Evolutionary conservation across 2,329 filamentous ascomycete species (phyloP).

Genomic region (Fusarium sp.): DNA sequence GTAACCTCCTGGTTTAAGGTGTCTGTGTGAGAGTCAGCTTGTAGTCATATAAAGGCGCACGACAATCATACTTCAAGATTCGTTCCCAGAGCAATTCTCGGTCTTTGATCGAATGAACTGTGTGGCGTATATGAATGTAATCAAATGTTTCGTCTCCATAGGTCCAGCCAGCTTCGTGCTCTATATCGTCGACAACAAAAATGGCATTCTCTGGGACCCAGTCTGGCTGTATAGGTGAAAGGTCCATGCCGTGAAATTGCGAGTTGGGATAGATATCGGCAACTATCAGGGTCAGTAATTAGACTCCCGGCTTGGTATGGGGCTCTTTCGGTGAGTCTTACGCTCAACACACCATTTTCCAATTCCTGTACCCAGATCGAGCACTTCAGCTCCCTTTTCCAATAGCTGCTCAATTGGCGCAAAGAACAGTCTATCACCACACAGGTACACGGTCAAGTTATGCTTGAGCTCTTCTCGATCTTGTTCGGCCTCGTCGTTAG

Average conservation of each 20-base stretch:
- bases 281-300: constrained; percentile 50
- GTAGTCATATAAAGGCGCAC: neutral
- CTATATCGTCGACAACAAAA: constrained; percentile 65
- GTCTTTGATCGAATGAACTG: constrained; percentile 59
- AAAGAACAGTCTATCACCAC: constrained; percentile 56
- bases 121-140: constrained; percentile 62
- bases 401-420: constrained; percentile 57
- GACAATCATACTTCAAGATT: constrained; percentile 54
- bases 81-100: constrained; percentile 55
- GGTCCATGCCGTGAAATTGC: constrained; percentile 60
- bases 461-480: constrained; percentile 57
- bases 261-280: constrained; percentile 60
- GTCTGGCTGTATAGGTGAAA: constrained; percentile 65
- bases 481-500: constrained; percentile 58
- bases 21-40: constrained; percentile 48
- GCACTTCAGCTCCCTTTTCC: constrained; percentile 55
- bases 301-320: neutral
- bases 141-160: constrained; percentile 60
- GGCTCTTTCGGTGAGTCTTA: constrained; percentile 49
- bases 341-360: constrained; percentile 64
- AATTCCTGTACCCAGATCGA: constrained; percentile 65
- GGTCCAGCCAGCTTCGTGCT: constrained; percentile 62
- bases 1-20: constrained; percentile 64
- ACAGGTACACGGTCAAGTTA: constrained; percentile 54
- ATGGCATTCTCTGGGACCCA: constrained; percentile 64